phyloP scores from a whole-genome alignment of 1,284 basidiomycete genomes.

The Tetrapyrgos nigripes region DNA sequence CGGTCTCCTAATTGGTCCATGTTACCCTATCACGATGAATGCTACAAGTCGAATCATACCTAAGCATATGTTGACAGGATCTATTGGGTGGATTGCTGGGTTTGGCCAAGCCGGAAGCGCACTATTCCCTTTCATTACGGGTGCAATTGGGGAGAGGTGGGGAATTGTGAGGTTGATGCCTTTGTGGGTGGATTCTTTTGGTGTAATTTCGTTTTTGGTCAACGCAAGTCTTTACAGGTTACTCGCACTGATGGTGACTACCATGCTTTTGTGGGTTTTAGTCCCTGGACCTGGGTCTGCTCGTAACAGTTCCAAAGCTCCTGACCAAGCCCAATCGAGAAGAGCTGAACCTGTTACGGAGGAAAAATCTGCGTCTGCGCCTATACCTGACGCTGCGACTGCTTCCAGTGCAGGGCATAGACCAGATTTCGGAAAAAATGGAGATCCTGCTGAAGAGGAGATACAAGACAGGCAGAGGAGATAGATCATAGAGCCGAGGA shows the following conservation, averaged over 20 bases:
- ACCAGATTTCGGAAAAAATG: too few relatives aligned
- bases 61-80: conserved; percentile 63
- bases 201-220: neutral
- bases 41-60: conserved; percentile 63
- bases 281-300: conserved; percentile 27
- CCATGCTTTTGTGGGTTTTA: conserved; percentile 41
- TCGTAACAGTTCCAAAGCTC: conserved; percentile 1
- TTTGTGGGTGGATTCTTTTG: conserved; percentile 46
- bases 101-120: conserved; percentile 74
- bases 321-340: neutral
- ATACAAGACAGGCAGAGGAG: too few relatives aligned
- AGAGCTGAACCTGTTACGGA: too few relatives aligned
- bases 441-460: too few relatives aligned
- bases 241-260: conserved; percentile 45
- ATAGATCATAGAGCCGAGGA: too few relatives aligned
- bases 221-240: conserved; percentile 35
- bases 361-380: too few relatives aligned
- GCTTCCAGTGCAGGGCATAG: too few relatives aligned
- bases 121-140: conserved; percentile 69
- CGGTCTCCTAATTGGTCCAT: conserved; percentile 63
- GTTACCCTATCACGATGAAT: conserved; percentile 75
- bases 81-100: conserved; percentile 73
- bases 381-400: too few relatives aligned
- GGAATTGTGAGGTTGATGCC: conserved; percentile 65
- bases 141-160: conserved; percentile 57